Evolutionary conservation across 805 yeast species (phyloP).

Genomic region (Teunomyces tritomae): DNA sequence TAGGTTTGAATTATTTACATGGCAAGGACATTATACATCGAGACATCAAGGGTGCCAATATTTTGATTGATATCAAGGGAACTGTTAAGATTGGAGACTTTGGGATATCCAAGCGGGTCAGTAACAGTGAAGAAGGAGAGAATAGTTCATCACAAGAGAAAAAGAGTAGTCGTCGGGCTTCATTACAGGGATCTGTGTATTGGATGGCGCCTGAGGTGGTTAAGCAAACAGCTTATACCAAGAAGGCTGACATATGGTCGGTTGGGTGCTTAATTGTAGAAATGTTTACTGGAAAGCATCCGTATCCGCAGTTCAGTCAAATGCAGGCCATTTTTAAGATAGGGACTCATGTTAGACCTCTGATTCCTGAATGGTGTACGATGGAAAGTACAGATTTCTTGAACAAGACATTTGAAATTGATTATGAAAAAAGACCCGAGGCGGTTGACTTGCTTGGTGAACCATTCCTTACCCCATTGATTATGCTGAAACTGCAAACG

Average conservation of each 20-base stretch:
- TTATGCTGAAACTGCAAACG: conserved; percentile 23
- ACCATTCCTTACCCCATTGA: conserved; percentile 52
- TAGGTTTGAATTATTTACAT: conserved; percentile 74
- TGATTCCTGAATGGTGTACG: conserved; percentile 71
- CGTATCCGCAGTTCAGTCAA: conserved; percentile 90
- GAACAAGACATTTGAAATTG: conserved; percentile 65
- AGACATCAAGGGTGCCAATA: conserved; percentile 87
- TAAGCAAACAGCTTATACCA: conserved; percentile 85
- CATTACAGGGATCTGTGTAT: conserved; percentile 88
- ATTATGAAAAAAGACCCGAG: conserved; percentile 68
- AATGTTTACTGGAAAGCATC: conserved; percentile 95
- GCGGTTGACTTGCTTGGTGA: conserved; percentile 70
- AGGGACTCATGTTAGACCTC: conserved; percentile 83
- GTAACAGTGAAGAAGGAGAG: conserved; percentile 21
- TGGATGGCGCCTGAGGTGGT: conserved; percentile 99
- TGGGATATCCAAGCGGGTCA: conserved; percentile 62
- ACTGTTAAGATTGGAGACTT: conserved; percentile 83
- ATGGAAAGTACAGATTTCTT: conserved; percentile 67
- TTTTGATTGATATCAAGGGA: conserved; percentile 75
- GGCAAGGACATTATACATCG: conserved; percentile 76
- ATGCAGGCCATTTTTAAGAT: conserved; percentile 96
- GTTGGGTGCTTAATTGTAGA: conserved; percentile 92
- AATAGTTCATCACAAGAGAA: conserved; percentile 18
- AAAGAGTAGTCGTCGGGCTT: conserved; percentile 57
- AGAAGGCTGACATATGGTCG: conserved; percentile 96